These are phyloP conservation scores for Neolentinus lepideus DNA, from an alignment of 1,284 basidiomycete genomes.

Conservation along the genomic window DNA sequence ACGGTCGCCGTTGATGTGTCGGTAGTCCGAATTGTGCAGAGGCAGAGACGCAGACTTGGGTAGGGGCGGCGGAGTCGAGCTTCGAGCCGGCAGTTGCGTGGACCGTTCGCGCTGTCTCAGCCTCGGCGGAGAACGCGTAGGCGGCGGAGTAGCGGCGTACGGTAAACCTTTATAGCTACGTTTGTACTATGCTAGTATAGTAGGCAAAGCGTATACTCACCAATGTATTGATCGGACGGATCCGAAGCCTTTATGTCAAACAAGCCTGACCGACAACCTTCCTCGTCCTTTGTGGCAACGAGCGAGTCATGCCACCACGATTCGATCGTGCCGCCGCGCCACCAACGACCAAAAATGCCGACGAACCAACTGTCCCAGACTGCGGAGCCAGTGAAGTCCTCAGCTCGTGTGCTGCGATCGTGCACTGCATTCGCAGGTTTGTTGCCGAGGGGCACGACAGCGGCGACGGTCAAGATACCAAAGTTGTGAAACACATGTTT, in stretches of 20 bases:
- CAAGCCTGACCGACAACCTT: constrained; percentile 68
- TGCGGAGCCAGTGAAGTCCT: constrained; percentile 36
- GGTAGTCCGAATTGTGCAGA: constrained; percentile 46
- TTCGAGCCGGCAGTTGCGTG: constrained; percentile 33
- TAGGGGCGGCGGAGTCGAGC: constrained; percentile 68
- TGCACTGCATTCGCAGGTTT: constrained; percentile 20
- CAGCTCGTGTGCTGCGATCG: constrained; percentile 17
- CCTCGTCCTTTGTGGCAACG: constrained; percentile 58
- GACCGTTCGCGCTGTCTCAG: constrained; percentile 19
- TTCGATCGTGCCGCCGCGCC: constrained; percentile 68
- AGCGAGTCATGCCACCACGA: constrained; percentile 65
- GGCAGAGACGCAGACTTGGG: constrained; percentile 78
- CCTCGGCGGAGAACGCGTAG: constrained; percentile 11
- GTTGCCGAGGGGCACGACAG: constrained; percentile 47
- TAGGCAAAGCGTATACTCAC: constrained; percentile 22
- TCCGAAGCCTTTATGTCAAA: constrained; percentile 65
- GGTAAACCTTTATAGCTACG: constrained; percentile 33
- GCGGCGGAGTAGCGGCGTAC: constrained; percentile 19
- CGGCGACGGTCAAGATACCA: constrained; percentile 81
- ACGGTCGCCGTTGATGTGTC: constrained; percentile 17
- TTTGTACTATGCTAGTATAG: background rate
- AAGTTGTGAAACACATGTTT: constrained; percentile 82
- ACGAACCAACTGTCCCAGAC: constrained; percentile 79
- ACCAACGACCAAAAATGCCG: constrained; percentile 85
- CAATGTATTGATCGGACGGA: constrained; percentile 52